Evolutionary conservation across 2,329 filamentous ascomycete species (phyloP).

Genomic region (Arthrobotrys musiformis): DNA sequence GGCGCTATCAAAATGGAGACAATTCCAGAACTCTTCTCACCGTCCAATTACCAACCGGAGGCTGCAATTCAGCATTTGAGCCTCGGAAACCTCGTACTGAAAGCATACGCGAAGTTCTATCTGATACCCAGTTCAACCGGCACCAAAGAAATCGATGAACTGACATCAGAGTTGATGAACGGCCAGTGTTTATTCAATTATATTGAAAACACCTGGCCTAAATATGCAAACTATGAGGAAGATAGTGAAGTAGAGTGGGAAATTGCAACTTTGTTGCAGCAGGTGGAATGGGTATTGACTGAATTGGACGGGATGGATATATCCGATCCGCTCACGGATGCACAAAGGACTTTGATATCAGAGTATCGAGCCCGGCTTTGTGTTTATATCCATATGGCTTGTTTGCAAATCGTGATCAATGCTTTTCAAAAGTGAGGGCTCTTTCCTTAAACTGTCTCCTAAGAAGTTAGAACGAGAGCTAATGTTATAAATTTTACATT

Average conservation of each 20-base stretch:
- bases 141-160: constrained; percentile 28
- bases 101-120: constrained; percentile 22
- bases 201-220: constrained; percentile 31
- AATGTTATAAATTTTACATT: background rate
- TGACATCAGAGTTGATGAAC: constrained; percentile 36
- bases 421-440: constrained; percentile 23
- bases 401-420: constrained; percentile 27
- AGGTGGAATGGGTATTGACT: constrained; percentile 27
- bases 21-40: constrained; percentile 4
- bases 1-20: background rate
- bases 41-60: background rate
- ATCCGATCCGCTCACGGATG: background rate
- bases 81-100: constrained; percentile 28
- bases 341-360: constrained; percentile 3
- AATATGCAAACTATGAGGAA: constrained; percentile 41
- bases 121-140: background rate
- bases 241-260: constrained; percentile 28
- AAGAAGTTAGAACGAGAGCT: background rate
- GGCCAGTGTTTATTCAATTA: constrained; percentile 35
- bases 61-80: constrained; percentile 1
- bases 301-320: constrained; percentile 32
- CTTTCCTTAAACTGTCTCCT: background rate
- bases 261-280: constrained; percentile 19
- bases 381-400: constrained; percentile 32
- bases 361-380: constrained; percentile 24